Percentiles rank a stretch among this genome's conserved stretches.
Evolutionary conservation across 1,284 basidiomycete species (phyloP).

Genomic region (Wallemia ichthyophaga): DNA sequence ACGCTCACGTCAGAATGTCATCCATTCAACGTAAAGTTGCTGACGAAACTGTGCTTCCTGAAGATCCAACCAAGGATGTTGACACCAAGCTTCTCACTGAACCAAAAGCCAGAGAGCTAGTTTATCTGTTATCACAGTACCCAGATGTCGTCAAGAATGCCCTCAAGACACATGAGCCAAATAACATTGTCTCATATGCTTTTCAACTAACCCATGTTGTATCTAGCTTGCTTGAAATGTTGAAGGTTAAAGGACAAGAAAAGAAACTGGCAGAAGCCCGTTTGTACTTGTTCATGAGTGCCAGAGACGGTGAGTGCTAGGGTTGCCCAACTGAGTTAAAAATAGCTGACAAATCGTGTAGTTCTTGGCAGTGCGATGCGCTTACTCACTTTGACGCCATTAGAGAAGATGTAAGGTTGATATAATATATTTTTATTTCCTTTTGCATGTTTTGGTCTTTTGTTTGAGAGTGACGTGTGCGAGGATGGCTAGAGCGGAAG

Average conservation of each 20-base stretch:
- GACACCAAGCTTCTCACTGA: constrained; percentile 35
- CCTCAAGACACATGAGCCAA: constrained; percentile 60
- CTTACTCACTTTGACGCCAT: constrained; percentile 55
- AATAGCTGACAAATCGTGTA: constrained; percentile 20
- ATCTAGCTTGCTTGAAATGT: constrained; percentile 15
- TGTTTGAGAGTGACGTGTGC: no score
- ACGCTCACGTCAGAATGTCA: constrained; percentile 77
- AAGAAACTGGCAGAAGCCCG: constrained; percentile 46
- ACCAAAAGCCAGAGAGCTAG: constrained; percentile 55
- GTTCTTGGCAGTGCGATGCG: constrained; percentile 64
- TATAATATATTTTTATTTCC: background rate
- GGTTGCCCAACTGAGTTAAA: no score
- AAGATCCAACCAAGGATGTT: constrained; percentile 31
- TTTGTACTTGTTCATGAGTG: constrained; percentile 64
- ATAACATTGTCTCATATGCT: constrained; percentile 35
- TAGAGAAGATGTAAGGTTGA: constrained; percentile 55
- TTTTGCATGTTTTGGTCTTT: no score
- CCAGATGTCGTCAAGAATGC: constrained; percentile 69
- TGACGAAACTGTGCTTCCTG: constrained; percentile 42
- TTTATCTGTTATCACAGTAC: constrained; percentile 59
- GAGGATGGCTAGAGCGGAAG: no score
- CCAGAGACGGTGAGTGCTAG: constrained; percentile 17
- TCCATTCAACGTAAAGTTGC: constrained; percentile 86
- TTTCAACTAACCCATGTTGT: constrained; percentile 19
- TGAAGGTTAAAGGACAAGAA: constrained; percentile 48